Evolutionary conservation across 257 asterid species (phyloP).

Genomic region (Coffea eugenioides): DNA sequence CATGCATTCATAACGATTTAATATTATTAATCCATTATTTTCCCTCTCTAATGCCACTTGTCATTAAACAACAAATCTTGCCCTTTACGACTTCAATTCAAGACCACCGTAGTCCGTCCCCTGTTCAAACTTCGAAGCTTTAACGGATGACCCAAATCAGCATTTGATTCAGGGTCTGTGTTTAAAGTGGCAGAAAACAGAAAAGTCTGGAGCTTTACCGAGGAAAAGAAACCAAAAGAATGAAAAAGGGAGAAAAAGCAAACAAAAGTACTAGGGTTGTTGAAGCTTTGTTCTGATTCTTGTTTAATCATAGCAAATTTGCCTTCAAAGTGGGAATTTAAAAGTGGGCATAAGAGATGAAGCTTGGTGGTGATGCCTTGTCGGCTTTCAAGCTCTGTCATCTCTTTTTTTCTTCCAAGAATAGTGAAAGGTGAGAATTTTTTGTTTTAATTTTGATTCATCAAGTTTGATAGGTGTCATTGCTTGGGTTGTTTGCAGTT

Average conservation of each 20-base stretch:
- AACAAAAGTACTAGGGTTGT: constrained; percentile 11
- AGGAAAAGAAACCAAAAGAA: constrained; percentile 4
- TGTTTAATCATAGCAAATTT: constrained; percentile 20
- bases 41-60: neutral
- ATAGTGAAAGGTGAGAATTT: constrained; percentile 45
- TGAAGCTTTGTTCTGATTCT: constrained; percentile 16
- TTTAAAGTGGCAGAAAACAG: neutral
- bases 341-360: constrained; percentile 23
- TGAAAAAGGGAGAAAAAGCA: neutral
- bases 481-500: neutral
- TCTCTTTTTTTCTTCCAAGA: constrained; percentile 26
- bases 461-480: neutral
- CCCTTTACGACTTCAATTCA: constrained; percentile 34
- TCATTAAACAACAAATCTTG: constrained; percentile 29
- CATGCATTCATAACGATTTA: too few species aligned
- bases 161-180: constrained; percentile 20
- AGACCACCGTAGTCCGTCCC: constrained; percentile 19
- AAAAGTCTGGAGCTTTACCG: constrained; percentile 4
- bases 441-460: neutral
- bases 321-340: constrained; percentile 1
- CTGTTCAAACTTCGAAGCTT: constrained; percentile 12
- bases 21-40: neutral
- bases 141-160: constrained; percentile 18
- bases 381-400: constrained; percentile 32
- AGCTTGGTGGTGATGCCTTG: constrained; percentile 40